Evolutionary conservation across 495 filamentous ascomycete genomes (phyloP).

Genomic region (Penicillium simplicissimum): DNA sequence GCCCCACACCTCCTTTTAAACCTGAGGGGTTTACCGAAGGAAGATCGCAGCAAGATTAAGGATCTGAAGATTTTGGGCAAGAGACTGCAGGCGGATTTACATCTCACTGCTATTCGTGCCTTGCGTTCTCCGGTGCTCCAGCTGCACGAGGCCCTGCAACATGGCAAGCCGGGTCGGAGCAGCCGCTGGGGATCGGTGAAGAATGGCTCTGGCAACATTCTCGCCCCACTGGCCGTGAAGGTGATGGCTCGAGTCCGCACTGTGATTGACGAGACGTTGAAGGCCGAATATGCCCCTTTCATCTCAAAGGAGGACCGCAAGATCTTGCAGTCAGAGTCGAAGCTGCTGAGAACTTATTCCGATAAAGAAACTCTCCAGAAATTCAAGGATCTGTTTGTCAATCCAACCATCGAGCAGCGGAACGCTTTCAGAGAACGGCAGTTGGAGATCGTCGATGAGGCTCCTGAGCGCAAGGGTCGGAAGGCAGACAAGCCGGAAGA

Average conservation of each 20-base stretch:
- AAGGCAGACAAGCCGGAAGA: not conserved
- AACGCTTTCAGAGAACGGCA: constrained; percentile 18
- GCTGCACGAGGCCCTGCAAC: constrained; percentile 33
- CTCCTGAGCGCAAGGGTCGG: not conserved
- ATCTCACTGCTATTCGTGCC: constrained; percentile 20
- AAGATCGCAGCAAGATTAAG: constrained; percentile 7
- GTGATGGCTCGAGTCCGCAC: constrained; percentile 28
- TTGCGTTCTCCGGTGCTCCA: constrained; percentile 33
- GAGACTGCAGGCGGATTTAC: constrained; percentile 32
- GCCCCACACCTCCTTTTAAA: constrained; percentile 37
- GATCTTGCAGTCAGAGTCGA: constrained; percentile 25
- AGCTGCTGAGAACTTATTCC: constrained; percentile 37
- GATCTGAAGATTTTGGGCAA: constrained; percentile 28
- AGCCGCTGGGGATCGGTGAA: constrained; percentile 14
- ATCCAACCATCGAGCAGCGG: constrained; percentile 29
- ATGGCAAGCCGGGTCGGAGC: constrained; percentile 1
- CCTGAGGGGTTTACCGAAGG: constrained; percentile 28
- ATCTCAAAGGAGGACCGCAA: constrained; percentile 33
- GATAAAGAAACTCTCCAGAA: constrained; percentile 19
- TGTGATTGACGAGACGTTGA: constrained; percentile 35
- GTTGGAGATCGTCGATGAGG: constrained; percentile 4
- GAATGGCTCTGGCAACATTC: constrained; percentile 12
- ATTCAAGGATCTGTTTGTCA: constrained; percentile 15
- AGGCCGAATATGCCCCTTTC: constrained; percentile 21
- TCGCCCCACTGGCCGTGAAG: constrained; percentile 22